Base-by-base conservation (phyloP, 2,329 filamentous ascomycete species). In the Hypoxylon sp. region DNA sequence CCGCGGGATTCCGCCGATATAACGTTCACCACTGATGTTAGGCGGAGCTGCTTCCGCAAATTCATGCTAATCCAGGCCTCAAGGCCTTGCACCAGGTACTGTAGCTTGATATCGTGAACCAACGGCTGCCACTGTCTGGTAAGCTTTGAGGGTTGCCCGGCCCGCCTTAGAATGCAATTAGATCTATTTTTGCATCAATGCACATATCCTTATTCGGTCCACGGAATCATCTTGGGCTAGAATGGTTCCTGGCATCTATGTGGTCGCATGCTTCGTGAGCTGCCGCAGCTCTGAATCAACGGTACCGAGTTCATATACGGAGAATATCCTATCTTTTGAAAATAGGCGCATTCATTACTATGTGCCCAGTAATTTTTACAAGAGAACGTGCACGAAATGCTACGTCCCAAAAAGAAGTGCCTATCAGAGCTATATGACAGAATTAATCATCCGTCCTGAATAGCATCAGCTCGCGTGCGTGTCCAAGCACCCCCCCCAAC, bases 401-500 rank as follows among this genome's bases (percentile, higher is more conserved):
- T 20, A n/a, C 8, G 2, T 8, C 11, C n/a, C 22, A 10, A 46
- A 46, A 37, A 33, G 46, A 61, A 40, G 58, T 53, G 53, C 49
- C 22, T 63, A 63, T 60, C 58, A 27, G n/a, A 59, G 25, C 49
- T 42, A 62, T 51, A 35, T 22, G 48, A 46, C 17, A 27, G 20
- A 48, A 20, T 33, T 17, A 27, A n/a, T 25, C 64, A 31, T 55
- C 50, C 37, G 51, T 22, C 40, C 25, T 8, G 35, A 50, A 30
- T 17, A 17, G 11, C 20, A 61, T 6, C 37, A 46, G 48, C 59
- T 66, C 59, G 63, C 63, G 53, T 59, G 60, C 63, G 53, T 59
- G 60, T 11, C 6, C 63, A 57, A 57, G 14, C 30, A 11, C n/a
- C 13, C 33, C 13, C 33, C 5, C 20, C 17, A 54, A 60, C 61